These are phyloP conservation scores for Hypoxylon sp. DNA, from an alignment of 2,329 filamentous ascomycete genomes.

Conservation along the genomic window DNA sequence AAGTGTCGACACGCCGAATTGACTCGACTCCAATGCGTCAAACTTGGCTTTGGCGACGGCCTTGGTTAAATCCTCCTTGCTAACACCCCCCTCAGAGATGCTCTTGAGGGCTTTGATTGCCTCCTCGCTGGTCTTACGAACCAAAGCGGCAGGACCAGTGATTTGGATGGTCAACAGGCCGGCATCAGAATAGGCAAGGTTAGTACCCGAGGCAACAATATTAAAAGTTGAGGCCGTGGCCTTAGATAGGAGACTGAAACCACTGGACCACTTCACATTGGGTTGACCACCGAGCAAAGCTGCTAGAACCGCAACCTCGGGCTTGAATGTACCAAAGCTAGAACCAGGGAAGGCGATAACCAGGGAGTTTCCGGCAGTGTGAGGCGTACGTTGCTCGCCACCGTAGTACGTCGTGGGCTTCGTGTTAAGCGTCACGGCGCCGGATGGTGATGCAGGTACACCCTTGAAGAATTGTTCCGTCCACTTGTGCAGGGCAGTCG, in stretches of 20 bases:
- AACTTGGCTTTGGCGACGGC: slow-evolving; percentile 95
- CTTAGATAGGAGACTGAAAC: slow-evolving; percentile 92
- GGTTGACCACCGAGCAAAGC: slow-evolving; percentile 92
- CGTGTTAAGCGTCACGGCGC: slow-evolving; percentile 69
- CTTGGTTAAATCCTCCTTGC: slow-evolving; percentile 90
- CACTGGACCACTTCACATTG: slow-evolving; percentile 94
- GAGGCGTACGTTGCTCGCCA: slow-evolving; percentile 91
- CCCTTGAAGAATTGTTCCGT: slow-evolving; percentile 91
- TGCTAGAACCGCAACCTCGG: slow-evolving; percentile 88
- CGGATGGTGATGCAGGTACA: slow-evolving; percentile 69
- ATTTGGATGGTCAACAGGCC: slow-evolving; percentile 90
- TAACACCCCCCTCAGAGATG: slow-evolving; percentile 80
- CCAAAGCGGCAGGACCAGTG: slow-evolving; percentile 78
- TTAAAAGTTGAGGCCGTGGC: slow-evolving; percentile 76
- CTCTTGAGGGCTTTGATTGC: slow-evolving; percentile 86
- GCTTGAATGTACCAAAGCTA: slow-evolving; percentile 85
- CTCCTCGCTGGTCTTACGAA: slow-evolving; percentile 81
- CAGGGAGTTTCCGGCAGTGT: slow-evolving; percentile 82
- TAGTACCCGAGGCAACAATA: slow-evolving; percentile 79
- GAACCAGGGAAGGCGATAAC: slow-evolving; percentile 95
- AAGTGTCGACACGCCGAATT: slow-evolving; percentile 82
- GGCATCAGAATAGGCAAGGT: slow-evolving; percentile 91
- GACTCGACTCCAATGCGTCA: slow-evolving; percentile 84
- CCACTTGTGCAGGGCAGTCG: slow-evolving; percentile 87
- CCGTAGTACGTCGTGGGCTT: slow-evolving; percentile 88